Percentiles rank a stretch among this genome's conserved stretches.
These are phyloP conservation scores for Solanum hybrid DNA, from an alignment of 305 asterid species.

Conservation along the genomic window DNA sequence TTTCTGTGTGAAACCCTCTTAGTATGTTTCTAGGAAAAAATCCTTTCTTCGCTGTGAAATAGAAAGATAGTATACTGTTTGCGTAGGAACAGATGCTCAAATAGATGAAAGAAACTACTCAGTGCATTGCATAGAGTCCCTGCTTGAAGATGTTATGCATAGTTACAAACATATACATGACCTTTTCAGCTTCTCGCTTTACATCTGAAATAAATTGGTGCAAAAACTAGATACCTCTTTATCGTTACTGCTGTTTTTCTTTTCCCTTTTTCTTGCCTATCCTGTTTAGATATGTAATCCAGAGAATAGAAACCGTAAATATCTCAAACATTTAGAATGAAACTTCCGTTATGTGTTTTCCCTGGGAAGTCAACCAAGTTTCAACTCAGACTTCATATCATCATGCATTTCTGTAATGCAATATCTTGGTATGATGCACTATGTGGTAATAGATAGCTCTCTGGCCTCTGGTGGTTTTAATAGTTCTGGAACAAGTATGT, in stretches of 20 bases:
- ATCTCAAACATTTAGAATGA: background rate
- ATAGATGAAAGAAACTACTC: background rate
- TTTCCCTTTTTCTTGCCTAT: background rate
- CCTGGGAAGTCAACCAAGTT: background rate
- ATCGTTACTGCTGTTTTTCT: background rate
- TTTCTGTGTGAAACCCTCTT: background rate
- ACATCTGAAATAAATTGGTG: background rate
- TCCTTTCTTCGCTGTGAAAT: background rate
- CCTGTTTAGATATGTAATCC: background rate
- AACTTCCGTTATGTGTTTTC: background rate
- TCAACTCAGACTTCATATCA: background rate
- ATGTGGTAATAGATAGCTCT: background rate
- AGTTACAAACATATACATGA: background rate
- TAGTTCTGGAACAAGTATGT: background rate
- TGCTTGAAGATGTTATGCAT: constrained; percentile 1
- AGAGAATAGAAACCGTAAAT: background rate
- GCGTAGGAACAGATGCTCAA: background rate
- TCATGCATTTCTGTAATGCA: background rate
- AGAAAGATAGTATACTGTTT: background rate
- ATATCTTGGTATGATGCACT: background rate
- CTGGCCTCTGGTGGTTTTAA: background rate
- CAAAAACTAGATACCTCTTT: background rate
- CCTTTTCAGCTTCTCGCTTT: background rate
- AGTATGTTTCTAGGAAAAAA: background rate
- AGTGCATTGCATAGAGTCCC: background rate